Evolutionary conservation across 768 basidiomycete genomes (phyloP), one percentile per base, ranked within the genome.

Genomic region (Hypsizygus marmoreus): DNA sequence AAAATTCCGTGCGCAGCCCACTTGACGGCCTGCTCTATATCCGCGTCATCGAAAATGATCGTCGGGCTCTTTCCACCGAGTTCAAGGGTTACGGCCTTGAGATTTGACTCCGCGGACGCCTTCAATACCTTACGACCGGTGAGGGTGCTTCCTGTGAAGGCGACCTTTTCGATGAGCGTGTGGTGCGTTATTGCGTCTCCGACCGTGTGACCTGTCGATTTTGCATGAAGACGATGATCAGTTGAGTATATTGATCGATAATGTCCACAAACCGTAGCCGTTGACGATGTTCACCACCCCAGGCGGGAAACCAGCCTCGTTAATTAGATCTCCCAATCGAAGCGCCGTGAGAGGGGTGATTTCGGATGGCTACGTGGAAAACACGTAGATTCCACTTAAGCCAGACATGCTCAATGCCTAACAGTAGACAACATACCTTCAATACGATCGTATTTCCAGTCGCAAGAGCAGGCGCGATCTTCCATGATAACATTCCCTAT

Each of bases 11-110:
- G 74, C 0, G 77, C 66, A 1, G 84, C 72, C 88, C 88, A 91
- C 36, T 78, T 74, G 13, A 88, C 76, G 5, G 88, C 82, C 58
- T 86, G 73, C 0, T 88, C 81, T 3, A 88, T 51, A 62, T 89
- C 77, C 2, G 82, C 84, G 50, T 86, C 82, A 51, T 88, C 76
- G 57, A 86, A 89, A 50, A 91, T 72, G 53, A 91, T 75, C 32
- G 67, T 79, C 0, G 83, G 82, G 43, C 74, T 81, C 74, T 89
- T 88, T 25, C 87, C 88, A 9, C 90, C 89, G 38, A 91, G 75
- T 66, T 91, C 89, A 26, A 91, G 79, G 1, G 88, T 86, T 36
- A 90, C 83, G 47, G 77, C 79, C 71, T 95, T 95, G 55, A 95
- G 63, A 60, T 95, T 95, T 29, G 79, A 81, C 62, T 82, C 80